Evolutionary conservation across 805 yeast genomes (phyloP).

Genomic region (Kuraishia ogatae): DNA sequence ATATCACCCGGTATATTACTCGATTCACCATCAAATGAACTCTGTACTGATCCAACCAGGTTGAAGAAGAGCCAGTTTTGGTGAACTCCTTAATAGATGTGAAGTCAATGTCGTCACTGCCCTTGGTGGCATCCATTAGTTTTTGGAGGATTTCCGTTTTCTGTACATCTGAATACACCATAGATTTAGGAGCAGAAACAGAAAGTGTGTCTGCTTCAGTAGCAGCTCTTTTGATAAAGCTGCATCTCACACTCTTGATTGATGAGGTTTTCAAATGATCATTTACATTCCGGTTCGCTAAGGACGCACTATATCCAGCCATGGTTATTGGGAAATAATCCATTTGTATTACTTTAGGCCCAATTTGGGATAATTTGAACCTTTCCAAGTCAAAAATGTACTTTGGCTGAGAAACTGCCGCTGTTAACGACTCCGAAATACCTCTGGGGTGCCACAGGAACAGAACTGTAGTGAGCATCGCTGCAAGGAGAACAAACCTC

Average conservation of each 20-base stretch:
- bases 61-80: neutral
- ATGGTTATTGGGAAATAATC: neutral
- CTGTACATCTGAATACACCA: neutral
- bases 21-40: conserved; percentile 39
- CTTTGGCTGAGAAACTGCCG: neutral
- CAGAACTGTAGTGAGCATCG: neutral
- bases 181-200: neutral
- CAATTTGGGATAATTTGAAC: neutral
- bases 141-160: neutral
- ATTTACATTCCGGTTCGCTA: neutral
- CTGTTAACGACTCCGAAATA: neutral
- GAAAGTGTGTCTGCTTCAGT: neutral
- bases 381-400: neutral
- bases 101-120: neutral
- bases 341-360: neutral
- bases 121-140: neutral
- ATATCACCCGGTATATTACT: conserved; percentile 26
- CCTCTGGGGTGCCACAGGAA: neutral
- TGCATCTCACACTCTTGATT: neutral
- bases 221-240: neutral
- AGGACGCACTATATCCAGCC: neutral
- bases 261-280: neutral
- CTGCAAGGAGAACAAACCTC: neutral
- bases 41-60: conserved; percentile 40
- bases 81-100: no score